Base-by-base conservation (phyloP, 192 early-diverging fungal genomes). In the Geosiphon pyriformis region DNA sequence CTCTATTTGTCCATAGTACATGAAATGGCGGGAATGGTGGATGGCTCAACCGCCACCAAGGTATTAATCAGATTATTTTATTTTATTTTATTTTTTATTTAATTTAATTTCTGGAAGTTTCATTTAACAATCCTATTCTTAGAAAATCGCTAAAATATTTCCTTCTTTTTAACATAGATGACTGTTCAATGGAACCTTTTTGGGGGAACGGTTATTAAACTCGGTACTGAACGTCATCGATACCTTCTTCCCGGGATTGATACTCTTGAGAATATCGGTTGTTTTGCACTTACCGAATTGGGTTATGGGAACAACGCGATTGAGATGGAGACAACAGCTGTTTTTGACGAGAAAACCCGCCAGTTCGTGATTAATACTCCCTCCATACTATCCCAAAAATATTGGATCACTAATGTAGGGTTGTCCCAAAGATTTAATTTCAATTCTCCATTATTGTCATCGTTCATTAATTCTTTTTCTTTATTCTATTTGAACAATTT, bases 241-340 rank as follows among this genome's bases (percentile, higher is more conserved):
- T 60, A 86, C 54, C 65, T 82, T 50, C 70, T 91, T 26, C 73
- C 80, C 25, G 80, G 80, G 30, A 81, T 87, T 52, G 89, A 91
- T 73, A 76, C 80, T 29, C 69, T 91, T 67, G 69, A 82, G 2
- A 74, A 81, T 27, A 80, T 88, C 52, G 89, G 89, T 29, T 91
- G 89, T 75, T 91, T 91, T 72, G 89, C 75, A 26, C 67, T 91
- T 58, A 91, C 89, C 34, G 89, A 91, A 74, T 68, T 91, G 57
- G 89, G 89, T 17, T 89, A 87, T 67, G 89, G 89, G 23, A 91
- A 91, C 72, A 91, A 91, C 56, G 89, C 89, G 26, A 76, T 91
- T 25, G 89, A 91, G 69, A 91, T 91, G 89, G 86, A 89, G 70
- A 88, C 89, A 15, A 82, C 82, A 25, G 82, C 89, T 31, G 59